These are phyloP conservation scores for Symbiotaphrina buchneri DNA, from an alignment of 495 filamentous ascomycete genomes.

Conservation along the genomic window DNA sequence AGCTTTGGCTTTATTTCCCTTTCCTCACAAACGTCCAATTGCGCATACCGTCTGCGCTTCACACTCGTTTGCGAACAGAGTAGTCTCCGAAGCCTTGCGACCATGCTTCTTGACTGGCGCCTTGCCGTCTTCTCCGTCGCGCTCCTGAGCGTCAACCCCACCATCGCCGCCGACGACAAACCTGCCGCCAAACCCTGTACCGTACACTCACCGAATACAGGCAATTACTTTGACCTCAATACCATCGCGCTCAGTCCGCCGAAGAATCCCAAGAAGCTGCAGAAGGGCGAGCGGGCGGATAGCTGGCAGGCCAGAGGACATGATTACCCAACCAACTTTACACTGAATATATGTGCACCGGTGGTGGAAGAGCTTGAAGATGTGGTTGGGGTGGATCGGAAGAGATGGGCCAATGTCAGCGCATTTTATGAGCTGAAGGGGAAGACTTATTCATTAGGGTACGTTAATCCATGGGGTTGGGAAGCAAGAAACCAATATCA, in stretches of 20 bases:
- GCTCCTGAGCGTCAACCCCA: background rate
- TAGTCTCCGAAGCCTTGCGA: too few species aligned
- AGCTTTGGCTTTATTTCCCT: too few species aligned
- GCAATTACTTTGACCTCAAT: conserved; percentile 77
- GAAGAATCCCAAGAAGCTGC: conserved; percentile 30
- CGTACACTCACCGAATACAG: conserved; percentile 45
- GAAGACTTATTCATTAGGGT: conserved; percentile 72
- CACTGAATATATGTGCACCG: conserved; percentile 77
- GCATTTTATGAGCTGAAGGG: conserved; percentile 64
- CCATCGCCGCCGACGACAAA: background rate
- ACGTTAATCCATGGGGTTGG: conserved; percentile 15
- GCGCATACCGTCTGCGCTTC: too few species aligned
- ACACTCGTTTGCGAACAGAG: too few species aligned
- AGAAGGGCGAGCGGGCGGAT: conserved; percentile 34
- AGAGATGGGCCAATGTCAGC: conserved; percentile 58
- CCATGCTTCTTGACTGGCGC: conserved; percentile 1
- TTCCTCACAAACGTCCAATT: too few species aligned
- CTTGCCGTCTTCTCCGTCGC: background rate
- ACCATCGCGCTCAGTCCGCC: conserved; percentile 39
- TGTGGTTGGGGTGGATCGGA: conserved; percentile 41
- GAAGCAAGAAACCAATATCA: too few species aligned
- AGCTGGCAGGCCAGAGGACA: conserved; percentile 72
- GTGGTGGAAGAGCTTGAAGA: conserved; percentile 57
- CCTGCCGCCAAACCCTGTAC: conserved; percentile 36
- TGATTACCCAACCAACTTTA: conserved; percentile 81